phyloP scores from a whole-genome alignment of 352 stramenopile genomes.

The Phytophthora macrochlamydospora region DNA sequence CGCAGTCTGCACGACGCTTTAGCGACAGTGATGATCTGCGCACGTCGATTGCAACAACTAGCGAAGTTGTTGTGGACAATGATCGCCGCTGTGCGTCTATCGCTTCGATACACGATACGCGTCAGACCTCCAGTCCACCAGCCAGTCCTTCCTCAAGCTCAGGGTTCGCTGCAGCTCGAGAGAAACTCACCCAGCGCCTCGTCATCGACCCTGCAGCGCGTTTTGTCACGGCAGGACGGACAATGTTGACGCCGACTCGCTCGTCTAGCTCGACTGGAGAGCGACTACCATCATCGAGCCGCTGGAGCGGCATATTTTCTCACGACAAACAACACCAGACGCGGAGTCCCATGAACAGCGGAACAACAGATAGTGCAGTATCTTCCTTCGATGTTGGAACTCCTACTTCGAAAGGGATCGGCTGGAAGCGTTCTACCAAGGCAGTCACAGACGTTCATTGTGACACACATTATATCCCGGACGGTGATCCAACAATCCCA shows the following conservation, averaged over 20 bases:
- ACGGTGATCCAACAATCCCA: constrained; percentile 11
- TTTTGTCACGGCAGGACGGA: constrained; percentile 24
- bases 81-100: constrained; percentile 8
- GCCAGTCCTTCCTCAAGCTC: constrained; percentile 21
- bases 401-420: constrained; percentile 8
- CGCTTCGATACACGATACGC: not conserved
- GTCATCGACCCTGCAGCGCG: constrained; percentile 32
- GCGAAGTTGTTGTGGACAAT: not conserved
- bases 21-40: constrained; percentile 31
- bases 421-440: constrained; percentile 24
- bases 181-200: constrained; percentile 40
- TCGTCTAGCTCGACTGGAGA: constrained; percentile 22
- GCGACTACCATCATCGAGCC: constrained; percentile 28
- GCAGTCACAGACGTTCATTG: constrained; percentile 14
- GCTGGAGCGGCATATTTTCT: constrained; percentile 43
- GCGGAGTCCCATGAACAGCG: constrained; percentile 38
- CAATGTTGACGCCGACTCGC: constrained; percentile 29
- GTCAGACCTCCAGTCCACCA: not conserved
- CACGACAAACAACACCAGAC: constrained; percentile 36
- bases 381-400: constrained; percentile 1
- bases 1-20: constrained; percentile 10
- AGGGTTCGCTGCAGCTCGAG: constrained; percentile 17
- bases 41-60: constrained; percentile 3
- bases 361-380: constrained; percentile 10
- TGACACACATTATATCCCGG: constrained; percentile 4